Percentiles rank a stretch among this genome's conserved stretches.
Evolutionary conservation across 768 basidiomycete species (phyloP).

Genomic region (Asterophora parasitica): DNA sequence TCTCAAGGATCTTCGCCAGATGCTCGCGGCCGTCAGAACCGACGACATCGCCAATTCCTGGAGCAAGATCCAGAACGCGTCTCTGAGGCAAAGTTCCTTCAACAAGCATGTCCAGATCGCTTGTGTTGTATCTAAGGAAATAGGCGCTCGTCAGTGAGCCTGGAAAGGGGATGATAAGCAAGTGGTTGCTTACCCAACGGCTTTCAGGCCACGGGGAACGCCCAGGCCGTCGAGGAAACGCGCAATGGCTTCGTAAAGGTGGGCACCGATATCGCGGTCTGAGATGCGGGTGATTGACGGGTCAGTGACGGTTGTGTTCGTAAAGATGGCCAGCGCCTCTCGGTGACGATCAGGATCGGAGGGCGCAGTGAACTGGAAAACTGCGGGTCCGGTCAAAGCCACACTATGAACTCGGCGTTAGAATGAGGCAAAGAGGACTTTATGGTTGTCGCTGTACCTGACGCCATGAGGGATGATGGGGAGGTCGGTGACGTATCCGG

Average conservation of each 20-base stretch:
- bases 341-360: conserved; percentile 90
- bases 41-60: conserved; percentile 78
- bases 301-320: conserved; percentile 55
- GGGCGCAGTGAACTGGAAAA: conserved; percentile 94
- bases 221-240: conserved; percentile 81
- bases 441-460: conserved; percentile 37
- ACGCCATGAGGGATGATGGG: conserved; percentile 95
- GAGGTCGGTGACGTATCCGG: conserved; percentile 78
- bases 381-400: conserved; percentile 88
- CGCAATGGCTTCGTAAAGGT: conserved; percentile 83
- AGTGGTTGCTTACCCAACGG: conserved; percentile 50
- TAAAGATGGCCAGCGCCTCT: conserved; percentile 83
- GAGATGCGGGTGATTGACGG: conserved; percentile 69
- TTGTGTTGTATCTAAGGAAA: conserved; percentile 48
- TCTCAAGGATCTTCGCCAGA: conserved; percentile 75
- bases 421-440: neutral
- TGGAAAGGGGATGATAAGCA: neutral
- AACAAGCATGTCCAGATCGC: conserved; percentile 71
- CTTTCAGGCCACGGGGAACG: conserved; percentile 82
- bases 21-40: conserved; percentile 83
- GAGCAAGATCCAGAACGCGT: conserved; percentile 89
- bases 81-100: conserved; percentile 91
- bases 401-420: conserved; percentile 41
- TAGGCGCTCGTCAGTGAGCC: neutral
- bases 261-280: conserved; percentile 71